Percentiles rank a stretch among this genome's conserved stretches.
These are phyloP conservation scores for Platanthera zijinensis DNA, from an alignment of 106 monocot species.

Conservation along the genomic window DNA sequence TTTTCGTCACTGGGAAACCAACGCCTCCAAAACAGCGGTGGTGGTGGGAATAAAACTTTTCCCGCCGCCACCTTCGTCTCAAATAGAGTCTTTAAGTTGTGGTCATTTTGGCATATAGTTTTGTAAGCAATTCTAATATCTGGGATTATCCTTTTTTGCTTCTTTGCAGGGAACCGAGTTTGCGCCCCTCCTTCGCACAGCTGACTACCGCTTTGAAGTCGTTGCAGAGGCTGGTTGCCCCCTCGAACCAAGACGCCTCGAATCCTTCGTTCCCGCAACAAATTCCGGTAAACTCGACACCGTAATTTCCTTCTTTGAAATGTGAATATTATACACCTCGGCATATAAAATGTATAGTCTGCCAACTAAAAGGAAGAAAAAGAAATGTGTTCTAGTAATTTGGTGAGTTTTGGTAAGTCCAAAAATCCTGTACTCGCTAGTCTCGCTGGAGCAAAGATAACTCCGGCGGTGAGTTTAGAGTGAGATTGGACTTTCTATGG, in stretches of 20 bases:
- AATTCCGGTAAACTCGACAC: constrained; percentile 55
- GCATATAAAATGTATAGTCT: neutral
- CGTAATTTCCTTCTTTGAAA: constrained; percentile 19
- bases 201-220: constrained; percentile 61
- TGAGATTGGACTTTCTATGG: neutral
- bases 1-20: neutral
- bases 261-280: constrained; percentile 41
- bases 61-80: too few relatives aligned
- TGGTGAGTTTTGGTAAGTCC: neutral
- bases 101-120: too few relatives aligned
- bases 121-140: neutral
- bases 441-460: neutral
- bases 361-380: neutral
- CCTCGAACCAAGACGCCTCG: constrained; percentile 44
- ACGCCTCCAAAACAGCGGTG: neutral
- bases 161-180: constrained; percentile 63
- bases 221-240: constrained; percentile 62
- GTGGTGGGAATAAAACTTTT: too few relatives aligned
- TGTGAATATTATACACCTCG: neutral
- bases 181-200: constrained; percentile 86
- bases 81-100: too few relatives aligned
- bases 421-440: neutral
- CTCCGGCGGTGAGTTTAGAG: neutral
- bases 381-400: neutral
- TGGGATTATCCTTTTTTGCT: neutral